Percentiles rank a stretch among this genome's conserved stretches.
Evolutionary conservation across 257 asterid genomes (phyloP).

Genomic region (Perilla frutescens): DNA sequence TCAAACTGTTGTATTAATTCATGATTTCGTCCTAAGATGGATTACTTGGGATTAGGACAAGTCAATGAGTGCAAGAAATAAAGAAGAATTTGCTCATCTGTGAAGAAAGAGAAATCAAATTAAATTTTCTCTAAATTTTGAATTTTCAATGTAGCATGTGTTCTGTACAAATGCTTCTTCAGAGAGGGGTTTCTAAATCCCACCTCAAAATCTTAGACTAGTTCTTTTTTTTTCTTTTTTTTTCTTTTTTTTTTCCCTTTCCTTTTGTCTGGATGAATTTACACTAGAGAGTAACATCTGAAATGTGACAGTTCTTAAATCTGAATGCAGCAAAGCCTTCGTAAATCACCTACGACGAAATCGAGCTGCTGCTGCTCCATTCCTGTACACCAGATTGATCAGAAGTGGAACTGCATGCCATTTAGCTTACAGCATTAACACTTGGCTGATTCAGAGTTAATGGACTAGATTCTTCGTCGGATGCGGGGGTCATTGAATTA

Average conservation of each 20-base stretch:
- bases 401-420: not conserved
- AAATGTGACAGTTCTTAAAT: not conserved
- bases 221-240: not conserved
- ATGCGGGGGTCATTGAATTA: slow-evolving; percentile 36
- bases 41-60: slow-evolving; percentile 18
- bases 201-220: slow-evolving; percentile 38
- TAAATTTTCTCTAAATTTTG: slow-evolving; percentile 19
- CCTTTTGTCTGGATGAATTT: slow-evolving; percentile 11
- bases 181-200: slow-evolving; percentile 30
- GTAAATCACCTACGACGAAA: not conserved
- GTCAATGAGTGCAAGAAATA: slow-evolving; percentile 17
- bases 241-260: not conserved
- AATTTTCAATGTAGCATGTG: slow-evolving; percentile 25
- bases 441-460: slow-evolving; percentile 35
- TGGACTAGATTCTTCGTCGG: slow-evolving; percentile 65
- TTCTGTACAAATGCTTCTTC: slow-evolving; percentile 34
- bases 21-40: not conserved
- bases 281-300: slow-evolving; percentile 31
- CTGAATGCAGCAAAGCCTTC: slow-evolving; percentile 7
- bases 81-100: slow-evolving; percentile 20
- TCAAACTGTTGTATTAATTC: slow-evolving; percentile 32
- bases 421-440: slow-evolving; percentile 40
- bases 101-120: slow-evolving; percentile 21
- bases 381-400: not conserved
- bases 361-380: not conserved